Evolutionary conservation across 164 flowering plant species (phyloP), one percentile per base, ranked within the genome.

Genomic region (Aristolochia fimbriata): DNA sequence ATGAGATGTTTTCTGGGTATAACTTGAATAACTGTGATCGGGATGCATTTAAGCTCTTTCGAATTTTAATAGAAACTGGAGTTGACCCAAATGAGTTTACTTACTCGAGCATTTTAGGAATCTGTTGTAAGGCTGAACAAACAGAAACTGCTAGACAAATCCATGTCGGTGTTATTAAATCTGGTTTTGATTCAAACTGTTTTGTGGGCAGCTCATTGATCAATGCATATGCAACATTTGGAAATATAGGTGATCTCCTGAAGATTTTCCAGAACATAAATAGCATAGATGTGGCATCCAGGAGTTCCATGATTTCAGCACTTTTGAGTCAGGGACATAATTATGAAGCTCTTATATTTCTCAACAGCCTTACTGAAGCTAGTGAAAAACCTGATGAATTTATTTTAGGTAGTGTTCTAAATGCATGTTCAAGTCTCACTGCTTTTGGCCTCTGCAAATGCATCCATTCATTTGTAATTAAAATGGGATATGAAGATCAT

Each of bases 311-410:
- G 77, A 66, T 81, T 53, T 76, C 85, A 31, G 71, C 76, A n/a
- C 69, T 81, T 61, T 74, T 64, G 17, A 74, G 59, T 63, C 71
- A 65, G 30, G 79, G 77, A 23, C 24, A 51, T 58, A 57, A 16
- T 57, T 17, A 55, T 68, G 77, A 76, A 70, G 78, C 79, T 41
- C 57, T 83, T 30, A 51, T 43, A 41, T 58, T 65, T 60, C 60
- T 79, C 58, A 71, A 65, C 12, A 25, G 49, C 66, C 60, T 79
- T 31, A 62, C 53, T 9, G 68, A 73, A 57, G 58, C 61, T 60
- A 80, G 82, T 30, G 69, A 60, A 54, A 70, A 71, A 60, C 82
- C 77, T 50, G 88, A 83, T 68, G 85, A 73, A 62, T 81, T 74
- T 60, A 63, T 81, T 22, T 61, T 80, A 11, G 72, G 79, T 61